Conservation (phyloP, 768 basidiomycete species). For the Psilocybe cyanescens region DNA sequence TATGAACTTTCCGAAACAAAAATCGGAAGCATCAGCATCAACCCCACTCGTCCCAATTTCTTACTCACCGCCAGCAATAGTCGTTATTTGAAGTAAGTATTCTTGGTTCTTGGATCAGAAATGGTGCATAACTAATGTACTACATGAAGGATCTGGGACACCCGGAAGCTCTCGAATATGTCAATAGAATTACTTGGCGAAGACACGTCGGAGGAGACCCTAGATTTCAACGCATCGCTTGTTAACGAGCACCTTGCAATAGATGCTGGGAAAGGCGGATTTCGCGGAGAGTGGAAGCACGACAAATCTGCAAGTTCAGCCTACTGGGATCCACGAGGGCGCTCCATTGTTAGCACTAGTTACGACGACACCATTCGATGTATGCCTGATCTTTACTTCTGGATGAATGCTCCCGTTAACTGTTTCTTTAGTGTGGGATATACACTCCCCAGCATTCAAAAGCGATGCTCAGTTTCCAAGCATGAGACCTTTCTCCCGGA, state of each 20-base stretch:
- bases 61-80: slow-evolving; percentile 80
- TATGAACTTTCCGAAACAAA: slow-evolving; percentile 73
- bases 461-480: slow-evolving; percentile 54
- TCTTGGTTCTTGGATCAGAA: background rate
- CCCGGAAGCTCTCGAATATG: slow-evolving; percentile 61
- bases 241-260: slow-evolving; percentile 56
- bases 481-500: slow-evolving; percentile 63
- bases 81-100: slow-evolving; percentile 65
- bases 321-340: slow-evolving; percentile 84
- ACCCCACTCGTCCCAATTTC: slow-evolving; percentile 68
- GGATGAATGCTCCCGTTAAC: slow-evolving; percentile 9
- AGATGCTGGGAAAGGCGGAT: slow-evolving; percentile 51
- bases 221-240: slow-evolving; percentile 43
- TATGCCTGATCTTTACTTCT: slow-evolving; percentile 37
- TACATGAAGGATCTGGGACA: slow-evolving; percentile 74
- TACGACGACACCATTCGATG: slow-evolving; percentile 80
- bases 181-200: slow-evolving; percentile 32
- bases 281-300: slow-evolving; percentile 72
- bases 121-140: background rate
- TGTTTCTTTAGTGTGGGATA: slow-evolving; percentile 70
- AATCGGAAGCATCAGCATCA: slow-evolving; percentile 80
- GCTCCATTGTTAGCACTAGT: slow-evolving; percentile 80
- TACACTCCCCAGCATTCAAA: slow-evolving; percentile 54
- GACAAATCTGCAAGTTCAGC: slow-evolving; percentile 81
- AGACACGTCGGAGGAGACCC: slow-evolving; percentile 9